Evolutionary conservation across 1,284 basidiomycete species (phyloP).

Genomic region (Ceratobasidium sp.): DNA sequence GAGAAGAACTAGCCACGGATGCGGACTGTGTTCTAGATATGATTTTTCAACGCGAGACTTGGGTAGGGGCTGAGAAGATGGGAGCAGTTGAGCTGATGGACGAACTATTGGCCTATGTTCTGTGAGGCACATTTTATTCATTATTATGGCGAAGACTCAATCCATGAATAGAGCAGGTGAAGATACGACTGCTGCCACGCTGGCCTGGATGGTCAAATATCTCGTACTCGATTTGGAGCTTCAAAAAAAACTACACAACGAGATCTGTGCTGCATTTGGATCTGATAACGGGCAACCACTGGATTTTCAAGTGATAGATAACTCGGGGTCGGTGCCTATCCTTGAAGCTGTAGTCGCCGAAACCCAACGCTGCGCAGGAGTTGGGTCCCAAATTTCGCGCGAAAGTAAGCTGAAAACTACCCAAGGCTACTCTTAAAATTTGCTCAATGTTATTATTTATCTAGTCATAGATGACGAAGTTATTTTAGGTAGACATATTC

Average conservation of each 20-base stretch:
- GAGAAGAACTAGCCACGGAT: neutral
- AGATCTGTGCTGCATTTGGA: neutral
- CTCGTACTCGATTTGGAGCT: slow-evolving; percentile 2
- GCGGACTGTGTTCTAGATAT: slow-evolving; percentile 33
- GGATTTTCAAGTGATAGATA: neutral
- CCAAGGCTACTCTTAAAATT: neutral
- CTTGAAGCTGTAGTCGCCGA: slow-evolving; percentile 24
- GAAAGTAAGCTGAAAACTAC: neutral
- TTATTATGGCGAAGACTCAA: neutral
- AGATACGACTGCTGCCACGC: slow-evolving; percentile 10
- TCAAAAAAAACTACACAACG: slow-evolving; percentile 8
- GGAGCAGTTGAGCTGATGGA: neutral
- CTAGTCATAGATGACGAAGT: slow-evolving; percentile 7
- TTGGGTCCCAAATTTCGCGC: neutral
- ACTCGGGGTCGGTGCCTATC: neutral
- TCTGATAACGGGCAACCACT: neutral
- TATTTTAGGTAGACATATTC: neutral
- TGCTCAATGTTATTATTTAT: too few relatives aligned
- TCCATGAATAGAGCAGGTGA: neutral
- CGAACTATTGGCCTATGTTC: slow-evolving; percentile 12
- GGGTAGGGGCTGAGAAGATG: slow-evolving; percentile 8
- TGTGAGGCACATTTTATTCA: neutral
- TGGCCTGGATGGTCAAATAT: slow-evolving; percentile 15
- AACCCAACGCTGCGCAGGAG: slow-evolving; percentile 8
- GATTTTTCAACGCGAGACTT: slow-evolving; percentile 1